A percentile compares a stretch with the other conserved stretches of the same genome.
These are phyloP conservation scores for Globisporangium irregulare DNA, from an alignment of 352 stramenopile genomes.

Conservation along the genomic window DNA sequence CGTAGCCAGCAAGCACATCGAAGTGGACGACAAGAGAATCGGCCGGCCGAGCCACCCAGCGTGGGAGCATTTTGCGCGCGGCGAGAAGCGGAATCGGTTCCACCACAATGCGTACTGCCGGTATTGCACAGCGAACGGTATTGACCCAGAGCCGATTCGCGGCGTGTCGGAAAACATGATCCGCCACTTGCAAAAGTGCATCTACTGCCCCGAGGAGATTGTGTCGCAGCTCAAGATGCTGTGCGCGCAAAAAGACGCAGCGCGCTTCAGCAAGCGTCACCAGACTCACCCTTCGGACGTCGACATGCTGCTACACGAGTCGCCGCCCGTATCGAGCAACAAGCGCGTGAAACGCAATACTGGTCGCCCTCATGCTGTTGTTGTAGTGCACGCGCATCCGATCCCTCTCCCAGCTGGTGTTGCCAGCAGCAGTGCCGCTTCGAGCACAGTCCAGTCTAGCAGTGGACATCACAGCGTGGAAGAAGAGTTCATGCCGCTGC, in stretches of 20 bases:
- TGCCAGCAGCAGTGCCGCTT: not conserved
- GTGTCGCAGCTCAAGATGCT: constrained; percentile 63
- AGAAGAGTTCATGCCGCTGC: constrained; percentile 50
- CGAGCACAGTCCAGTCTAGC: not conserved
- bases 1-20: constrained; percentile 11
- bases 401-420: constrained; percentile 14
- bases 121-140: constrained; percentile 61
- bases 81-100: constrained; percentile 80
- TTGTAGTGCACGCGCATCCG: not conserved
- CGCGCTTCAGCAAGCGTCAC: constrained; percentile 70
- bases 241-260: constrained; percentile 69
- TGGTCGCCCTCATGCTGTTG: not conserved
- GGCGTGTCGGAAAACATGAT: constrained; percentile 86
- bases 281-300: constrained; percentile 36
- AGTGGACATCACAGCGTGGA: constrained; percentile 8
- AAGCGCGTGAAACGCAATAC: constrained; percentile 20
- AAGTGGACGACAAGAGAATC: constrained; percentile 64
- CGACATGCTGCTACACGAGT: constrained; percentile 33
- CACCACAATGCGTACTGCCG: constrained; percentile 78
- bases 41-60: constrained; percentile 67
- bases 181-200: constrained; percentile 74
- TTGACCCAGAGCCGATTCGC: constrained; percentile 40
- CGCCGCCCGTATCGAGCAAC: constrained; percentile 21
- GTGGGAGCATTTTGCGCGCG: constrained; percentile 76
- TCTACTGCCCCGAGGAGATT: constrained; percentile 66